Conservation (phyloP, 768 basidiomycete species). For the Sarcodon aspratus region DNA sequence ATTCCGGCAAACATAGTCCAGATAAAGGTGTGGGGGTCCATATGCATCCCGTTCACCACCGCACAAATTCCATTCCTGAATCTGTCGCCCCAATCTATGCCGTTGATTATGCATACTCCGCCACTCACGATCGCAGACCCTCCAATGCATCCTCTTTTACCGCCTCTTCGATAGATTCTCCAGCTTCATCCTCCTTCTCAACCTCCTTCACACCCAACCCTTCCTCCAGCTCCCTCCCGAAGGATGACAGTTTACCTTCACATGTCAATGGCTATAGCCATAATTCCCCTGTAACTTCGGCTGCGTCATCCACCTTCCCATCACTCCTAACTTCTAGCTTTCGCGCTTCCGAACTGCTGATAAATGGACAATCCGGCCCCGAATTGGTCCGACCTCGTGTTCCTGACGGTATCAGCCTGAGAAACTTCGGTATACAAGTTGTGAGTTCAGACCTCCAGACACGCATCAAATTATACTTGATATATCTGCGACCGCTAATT, state of each 20-base stretch:
- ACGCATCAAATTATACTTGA: background rate
- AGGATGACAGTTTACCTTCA: slow-evolving; percentile 4
- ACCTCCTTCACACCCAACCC: slow-evolving; percentile 7
- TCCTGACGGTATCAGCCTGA: slow-evolving; percentile 71
- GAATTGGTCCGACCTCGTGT: slow-evolving; percentile 63
- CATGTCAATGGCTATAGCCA: slow-evolving; percentile 5
- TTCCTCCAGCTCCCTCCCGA: slow-evolving; percentile 3
- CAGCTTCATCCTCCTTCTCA: slow-evolving; percentile 3
- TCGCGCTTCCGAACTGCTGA: slow-evolving; percentile 23
- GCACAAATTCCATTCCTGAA: slow-evolving; percentile 5
- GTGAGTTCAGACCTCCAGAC: slow-evolving; percentile 32
- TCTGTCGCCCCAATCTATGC: slow-evolving; percentile 6
- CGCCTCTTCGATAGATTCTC: slow-evolving; percentile 11
- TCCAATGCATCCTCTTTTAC: slow-evolving; percentile 19
- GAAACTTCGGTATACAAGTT: slow-evolving; percentile 86
- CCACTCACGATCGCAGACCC: slow-evolving; percentile 18
- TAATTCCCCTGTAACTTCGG: background rate
- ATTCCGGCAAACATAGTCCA: slow-evolving; percentile 9
- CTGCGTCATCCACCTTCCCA: background rate
- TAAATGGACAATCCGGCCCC: slow-evolving; percentile 30
- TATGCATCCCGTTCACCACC: slow-evolving; percentile 38
- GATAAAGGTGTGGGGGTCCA: slow-evolving; percentile 18
- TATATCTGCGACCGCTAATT: slow-evolving; percentile 2
- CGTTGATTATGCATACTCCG: slow-evolving; percentile 9
- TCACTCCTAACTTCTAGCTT: slow-evolving; percentile 14